Conservation (phyloP, 441 rosid species). For the Raphanus hybrid region DNA sequence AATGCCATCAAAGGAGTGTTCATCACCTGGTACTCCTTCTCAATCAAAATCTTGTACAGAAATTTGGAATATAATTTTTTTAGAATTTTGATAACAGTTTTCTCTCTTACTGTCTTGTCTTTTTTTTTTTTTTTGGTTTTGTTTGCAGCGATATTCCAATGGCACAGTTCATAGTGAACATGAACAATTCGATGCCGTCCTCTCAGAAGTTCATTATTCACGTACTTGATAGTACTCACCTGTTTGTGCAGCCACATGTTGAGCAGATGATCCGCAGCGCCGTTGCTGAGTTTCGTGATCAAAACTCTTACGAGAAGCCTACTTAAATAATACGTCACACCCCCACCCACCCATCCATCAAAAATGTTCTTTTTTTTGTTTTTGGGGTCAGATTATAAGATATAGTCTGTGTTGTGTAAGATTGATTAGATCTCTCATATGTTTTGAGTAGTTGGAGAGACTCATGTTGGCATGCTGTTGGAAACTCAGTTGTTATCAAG, state of each 20-base stretch:
- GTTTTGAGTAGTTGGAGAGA: too few species aligned
- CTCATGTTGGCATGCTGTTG: too few species aligned
- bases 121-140: not conserved
- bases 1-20: constrained; percentile 90
- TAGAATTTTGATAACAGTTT: too few species aligned
- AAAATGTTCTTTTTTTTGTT: too few species aligned
- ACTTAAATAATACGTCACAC: constrained; percentile 20
- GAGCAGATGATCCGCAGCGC: constrained; percentile 73
- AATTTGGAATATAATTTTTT: too few species aligned
- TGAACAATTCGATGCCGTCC: constrained; percentile 67
- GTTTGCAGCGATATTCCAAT: constrained; percentile 77
- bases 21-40: constrained; percentile 73
- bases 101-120: too few species aligned
- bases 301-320: constrained; percentile 89
- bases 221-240: constrained; percentile 64
- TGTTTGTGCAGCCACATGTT: constrained; percentile 84
- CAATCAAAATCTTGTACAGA: too few species aligned
- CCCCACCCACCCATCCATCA: too few species aligned
- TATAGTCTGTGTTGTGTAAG: too few species aligned
- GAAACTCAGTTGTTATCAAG: too few species aligned
- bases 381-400: too few species aligned
- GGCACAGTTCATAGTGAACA: constrained; percentile 82
- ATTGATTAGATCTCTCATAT: not conserved
- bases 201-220: constrained; percentile 88
- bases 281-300: constrained; percentile 77